Percentiles rank a stretch among this genome's conserved stretches.
Evolutionary conservation across 495 filamentous ascomycete genomes (phyloP).

Genomic region (Aspergillus coremiiformis): DNA sequence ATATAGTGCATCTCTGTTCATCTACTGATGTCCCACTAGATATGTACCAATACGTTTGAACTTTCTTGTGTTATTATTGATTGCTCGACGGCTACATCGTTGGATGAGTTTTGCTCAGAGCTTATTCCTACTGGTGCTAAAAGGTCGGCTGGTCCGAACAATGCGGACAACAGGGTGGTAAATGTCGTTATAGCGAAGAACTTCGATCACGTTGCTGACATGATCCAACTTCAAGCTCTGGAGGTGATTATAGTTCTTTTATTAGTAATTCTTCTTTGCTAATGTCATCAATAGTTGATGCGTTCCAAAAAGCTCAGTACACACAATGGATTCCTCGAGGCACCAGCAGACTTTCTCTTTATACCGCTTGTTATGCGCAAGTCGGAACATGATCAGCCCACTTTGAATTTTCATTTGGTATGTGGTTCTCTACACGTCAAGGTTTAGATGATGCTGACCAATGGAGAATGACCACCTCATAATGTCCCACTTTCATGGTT

Average conservation of each 20-base stretch:
- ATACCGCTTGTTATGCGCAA: slow-evolving; percentile 55
- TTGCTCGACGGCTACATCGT: slow-evolving; percentile 61
- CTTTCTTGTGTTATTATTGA: slow-evolving; percentile 59
- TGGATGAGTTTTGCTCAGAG: slow-evolving; percentile 70
- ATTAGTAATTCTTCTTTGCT: background rate
- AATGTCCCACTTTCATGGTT: slow-evolving; percentile 78
- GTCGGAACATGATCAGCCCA: slow-evolving; percentile 20
- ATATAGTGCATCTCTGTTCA: slow-evolving; percentile 30
- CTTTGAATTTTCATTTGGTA: slow-evolving; percentile 44
- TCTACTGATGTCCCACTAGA: slow-evolving; percentile 30
- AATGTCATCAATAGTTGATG: slow-evolving; percentile 53
- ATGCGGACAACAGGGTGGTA: slow-evolving; percentile 43
- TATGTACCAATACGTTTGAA: slow-evolving; percentile 62
- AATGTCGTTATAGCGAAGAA: slow-evolving; percentile 78
- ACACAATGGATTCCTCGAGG: slow-evolving; percentile 58
- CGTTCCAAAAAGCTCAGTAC: slow-evolving; percentile 71
- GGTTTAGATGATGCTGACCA: background rate
- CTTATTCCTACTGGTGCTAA: slow-evolving; percentile 45
- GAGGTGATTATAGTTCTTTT: slow-evolving; percentile 43
- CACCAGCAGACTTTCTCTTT: slow-evolving; percentile 75
- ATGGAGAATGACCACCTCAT: slow-evolving; percentile 74
- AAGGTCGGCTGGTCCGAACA: slow-evolving; percentile 12
- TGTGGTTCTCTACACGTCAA: background rate
- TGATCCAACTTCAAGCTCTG: slow-evolving; percentile 80
- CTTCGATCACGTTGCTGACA: slow-evolving; percentile 58